These are phyloP conservation scores for Cairneyella variabilis DNA, from an alignment of 495 filamentous ascomycete genomes.

Conservation along the genomic window DNA sequence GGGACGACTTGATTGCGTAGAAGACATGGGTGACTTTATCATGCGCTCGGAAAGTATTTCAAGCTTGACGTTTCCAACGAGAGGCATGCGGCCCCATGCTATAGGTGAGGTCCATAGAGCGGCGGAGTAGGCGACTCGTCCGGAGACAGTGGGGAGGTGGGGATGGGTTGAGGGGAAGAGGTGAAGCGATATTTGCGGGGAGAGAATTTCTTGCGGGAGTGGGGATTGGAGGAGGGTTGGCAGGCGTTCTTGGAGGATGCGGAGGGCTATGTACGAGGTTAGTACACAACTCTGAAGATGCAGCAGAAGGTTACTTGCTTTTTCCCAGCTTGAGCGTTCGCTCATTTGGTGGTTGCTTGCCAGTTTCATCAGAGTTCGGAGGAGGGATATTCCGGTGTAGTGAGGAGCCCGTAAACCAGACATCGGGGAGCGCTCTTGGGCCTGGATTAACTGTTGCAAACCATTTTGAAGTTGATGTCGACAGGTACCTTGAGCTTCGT, in stretches of 20 bases:
- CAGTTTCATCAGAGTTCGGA: slow-evolving; percentile 5
- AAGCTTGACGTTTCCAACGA: slow-evolving; percentile 83
- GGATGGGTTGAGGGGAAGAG: slow-evolving; percentile 97
- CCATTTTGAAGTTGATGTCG: slow-evolving; percentile 10
- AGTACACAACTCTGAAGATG: background rate
- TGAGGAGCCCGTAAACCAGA: slow-evolving; percentile 26
- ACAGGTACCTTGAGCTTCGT: background rate
- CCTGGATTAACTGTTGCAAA: slow-evolving; percentile 22
- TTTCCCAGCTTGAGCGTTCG: slow-evolving; percentile 86
- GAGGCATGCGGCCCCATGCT: slow-evolving; percentile 88
- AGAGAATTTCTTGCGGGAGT: slow-evolving; percentile 81
- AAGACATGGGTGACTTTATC: slow-evolving; percentile 43
- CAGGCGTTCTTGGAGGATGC: slow-evolving; percentile 79
- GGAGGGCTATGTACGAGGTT: slow-evolving; percentile 55
- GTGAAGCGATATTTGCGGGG: slow-evolving; percentile 84
- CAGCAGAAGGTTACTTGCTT: slow-evolving; percentile 51
- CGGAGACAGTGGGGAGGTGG: slow-evolving; percentile 86
- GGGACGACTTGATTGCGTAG: slow-evolving; percentile 22
- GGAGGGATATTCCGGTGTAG: slow-evolving; percentile 7
- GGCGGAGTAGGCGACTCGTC: slow-evolving; percentile 84
- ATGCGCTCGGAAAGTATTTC: slow-evolving; percentile 86
- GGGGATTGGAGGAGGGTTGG: slow-evolving; percentile 81
- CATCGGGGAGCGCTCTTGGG: slow-evolving; percentile 16
- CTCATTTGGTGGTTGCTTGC: slow-evolving; percentile 65
- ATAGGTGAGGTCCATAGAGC: slow-evolving; percentile 93